A percentile compares a stretch with the other conserved stretches of the same genome.
These are phyloP conservation scores for Elsinoe batatas DNA, from an alignment of 2,329 filamentous ascomycete genomes.

Conservation along the genomic window DNA sequence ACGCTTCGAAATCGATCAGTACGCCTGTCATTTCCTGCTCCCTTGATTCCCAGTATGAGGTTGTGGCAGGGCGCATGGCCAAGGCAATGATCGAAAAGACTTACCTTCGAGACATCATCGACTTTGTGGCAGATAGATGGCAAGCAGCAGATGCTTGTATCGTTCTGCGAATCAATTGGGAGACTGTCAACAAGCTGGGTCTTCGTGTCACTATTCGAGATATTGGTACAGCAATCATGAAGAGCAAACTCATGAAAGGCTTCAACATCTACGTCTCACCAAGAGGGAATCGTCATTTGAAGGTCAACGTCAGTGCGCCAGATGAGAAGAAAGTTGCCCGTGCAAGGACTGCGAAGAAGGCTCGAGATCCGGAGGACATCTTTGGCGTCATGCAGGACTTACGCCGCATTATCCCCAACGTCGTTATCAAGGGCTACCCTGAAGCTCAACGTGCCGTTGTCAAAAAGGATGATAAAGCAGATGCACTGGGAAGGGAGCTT, in stretches of 20 bases:
- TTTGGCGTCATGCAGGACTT: constrained; percentile 73
- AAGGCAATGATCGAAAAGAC: constrained; percentile 95
- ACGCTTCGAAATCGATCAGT: constrained; percentile 86
- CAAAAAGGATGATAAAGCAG: constrained; percentile 61
- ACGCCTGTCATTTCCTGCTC: constrained; percentile 89
- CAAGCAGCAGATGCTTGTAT: constrained; percentile 65
- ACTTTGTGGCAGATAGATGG: constrained; percentile 82
- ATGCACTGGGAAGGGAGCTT: constrained; percentile 52
- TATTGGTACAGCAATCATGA: constrained; percentile 66
- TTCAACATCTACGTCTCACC: constrained; percentile 22
- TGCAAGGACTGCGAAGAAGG: constrained; percentile 30
- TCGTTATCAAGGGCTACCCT: constrained; percentile 85
- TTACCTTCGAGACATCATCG: constrained; percentile 69
- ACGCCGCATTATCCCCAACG: constrained; percentile 67
- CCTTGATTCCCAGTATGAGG: constrained; percentile 62
- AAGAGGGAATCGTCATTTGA: constrained; percentile 41
- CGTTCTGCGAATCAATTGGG: constrained; percentile 69
- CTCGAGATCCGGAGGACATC: constrained; percentile 47
- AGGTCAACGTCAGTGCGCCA: constrained; percentile 51
- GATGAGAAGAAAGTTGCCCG: constrained; percentile 34
- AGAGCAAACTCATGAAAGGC: constrained; percentile 70
- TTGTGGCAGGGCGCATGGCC: constrained; percentile 77
- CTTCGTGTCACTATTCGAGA: constrained; percentile 66
- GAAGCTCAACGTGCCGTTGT: constrained; percentile 82
- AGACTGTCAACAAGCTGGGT: constrained; percentile 69